Base-by-base conservation (phyloP, 2,329 filamentous ascomycete species). In the Sporothrix sp. region DNA sequence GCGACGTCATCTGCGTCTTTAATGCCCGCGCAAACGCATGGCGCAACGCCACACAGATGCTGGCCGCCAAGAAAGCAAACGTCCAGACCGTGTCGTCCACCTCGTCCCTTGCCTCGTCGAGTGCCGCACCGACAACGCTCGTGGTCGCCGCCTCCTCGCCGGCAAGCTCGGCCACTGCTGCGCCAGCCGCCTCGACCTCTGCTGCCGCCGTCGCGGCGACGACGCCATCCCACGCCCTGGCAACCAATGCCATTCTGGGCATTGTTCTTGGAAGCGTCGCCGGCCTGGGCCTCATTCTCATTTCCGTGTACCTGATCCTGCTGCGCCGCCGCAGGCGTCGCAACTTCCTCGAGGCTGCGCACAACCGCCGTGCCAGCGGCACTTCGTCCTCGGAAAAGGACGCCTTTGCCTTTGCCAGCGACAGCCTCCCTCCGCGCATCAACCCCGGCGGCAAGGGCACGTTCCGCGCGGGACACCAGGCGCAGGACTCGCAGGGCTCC, bases 1-100 rank as follows among this genome's bases (percentile, higher is more conserved):
- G 83, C 1, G 76, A 85, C 54, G 75, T 85, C 0, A 62, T 97
- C 5, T 79, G 76, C 56, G 79, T 96, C 53, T 97, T 95, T 65
- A 75, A 95, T 60, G 80, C 81, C 39, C 76, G 74, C 10, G 67
- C 79, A 40, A 95, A 96, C 63, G 70, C 73, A 40, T 97, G 91
- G 91, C 66, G 85, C 20, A 82, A 95, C 61, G 74, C 85, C 1
- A 78, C 78, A 0, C 67, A 74, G 7, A 65, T 87, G 21, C 79
- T 95, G 54, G 71, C 68, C 18, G 72, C 66, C 6, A 20, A 42
- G 21, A 33, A 52, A n/a, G 63, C 64, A 4, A 59, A 74, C 18
- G 62, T 65, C 6, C 58, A 64, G 11, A 37, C 38, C n/a, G 8
- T 33, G 9, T 59, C 63, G 14, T 63, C 62, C 1, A 56, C 61